Base-by-base conservation (phyloP, 768 basidiomycete species). In the Hericium coralloides region DNA sequence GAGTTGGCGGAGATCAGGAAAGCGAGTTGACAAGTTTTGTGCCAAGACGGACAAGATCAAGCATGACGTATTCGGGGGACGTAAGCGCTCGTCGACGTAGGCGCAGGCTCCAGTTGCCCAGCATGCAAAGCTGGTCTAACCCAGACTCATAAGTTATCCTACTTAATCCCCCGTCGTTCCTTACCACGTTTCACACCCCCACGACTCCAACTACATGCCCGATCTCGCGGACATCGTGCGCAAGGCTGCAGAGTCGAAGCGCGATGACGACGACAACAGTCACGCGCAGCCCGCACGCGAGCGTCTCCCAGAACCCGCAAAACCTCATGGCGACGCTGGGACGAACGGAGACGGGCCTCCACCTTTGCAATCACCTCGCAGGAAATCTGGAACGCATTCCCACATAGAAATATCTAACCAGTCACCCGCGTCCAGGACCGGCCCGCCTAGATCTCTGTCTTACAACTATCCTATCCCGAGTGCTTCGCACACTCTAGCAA, bases 361-460 rank as follows among this genome's bases (percentile, higher is more conserved):
- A 15, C 43, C 2, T 45, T 17, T 20, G 12, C n/a, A 45, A 18
- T 43, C 41, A 14, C 15, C 41, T 45, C 43, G 43, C 20, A 45
- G 43, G 43, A n/a, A 18, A n/a, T 45, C 43, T 17, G 43, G 43
- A 9, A 45, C 43, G 9, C 53, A 54, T 23, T 53, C 57, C 15
- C 38, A 55, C 26, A 49, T 55, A 22, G 49, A 58, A 20, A 12
- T 54, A 22, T 9, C 26, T 26, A 14, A 23, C 23, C 38, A 49
- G 25, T 83, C 84, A 0, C 87, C 88, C 23, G 80, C 85, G 6
- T 72, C 73, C 51, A 75, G 87, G 53, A 89, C 87, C 4, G 88
- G 87, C 12, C 85, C 87, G 36, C 88, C 87, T 4, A 78, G 87
- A 41, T 86, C 87, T 0, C 72, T 89, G 25, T 86, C 85, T 2